A percentile compares a stretch with the other conserved stretches of the same genome.
Evolutionary conservation across 1,284 basidiomycete species (phyloP).

Genomic region (Trichosporon ovoides): DNA sequence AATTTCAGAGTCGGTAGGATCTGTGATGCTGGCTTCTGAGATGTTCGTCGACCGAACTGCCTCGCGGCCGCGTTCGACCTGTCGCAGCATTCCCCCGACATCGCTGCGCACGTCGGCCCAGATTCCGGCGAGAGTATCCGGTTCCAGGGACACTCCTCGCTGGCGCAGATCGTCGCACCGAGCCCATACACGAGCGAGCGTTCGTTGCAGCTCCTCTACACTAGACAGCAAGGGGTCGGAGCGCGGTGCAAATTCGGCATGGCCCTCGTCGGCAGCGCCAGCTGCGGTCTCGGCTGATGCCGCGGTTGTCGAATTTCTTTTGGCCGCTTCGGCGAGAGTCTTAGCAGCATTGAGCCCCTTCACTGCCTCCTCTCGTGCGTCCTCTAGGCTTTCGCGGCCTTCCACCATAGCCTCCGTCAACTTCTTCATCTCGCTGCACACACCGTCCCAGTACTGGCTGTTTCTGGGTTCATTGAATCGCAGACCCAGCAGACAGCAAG

Average conservation of each 20-base stretch:
- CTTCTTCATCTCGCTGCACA: slow-evolving; percentile 18
- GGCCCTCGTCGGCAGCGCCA: not conserved
- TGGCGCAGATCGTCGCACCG: slow-evolving; percentile 15
- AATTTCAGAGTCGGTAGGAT: slow-evolving; percentile 5
- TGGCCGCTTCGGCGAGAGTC: not conserved
- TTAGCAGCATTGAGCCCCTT: slow-evolving; percentile 5
- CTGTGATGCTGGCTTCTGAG: not conserved
- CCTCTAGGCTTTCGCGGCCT: slow-evolving; percentile 24
- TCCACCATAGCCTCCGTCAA: slow-evolving; percentile 21
- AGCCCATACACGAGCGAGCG: slow-evolving; percentile 18
- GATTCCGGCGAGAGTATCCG: not conserved
- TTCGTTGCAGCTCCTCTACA: slow-evolving; percentile 20
- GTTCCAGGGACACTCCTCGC: not conserved
- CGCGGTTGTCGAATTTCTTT: not conserved
- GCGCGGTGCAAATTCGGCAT: slow-evolving; percentile 14
- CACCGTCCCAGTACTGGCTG: slow-evolving; percentile 31
- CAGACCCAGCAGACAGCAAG: slow-evolving; percentile 41
- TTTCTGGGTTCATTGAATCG: slow-evolving; percentile 23
- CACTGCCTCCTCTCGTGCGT: slow-evolving; percentile 15
- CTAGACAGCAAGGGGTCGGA: slow-evolving; percentile 8
- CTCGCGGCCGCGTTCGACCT: slow-evolving; percentile 20
- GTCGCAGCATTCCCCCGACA: slow-evolving; percentile 18
- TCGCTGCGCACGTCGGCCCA: slow-evolving; percentile 21
- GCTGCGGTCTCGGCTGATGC: not conserved
- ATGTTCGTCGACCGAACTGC: slow-evolving; percentile 1